Conservation (phyloP, 2,329 filamentous ascomycete species). For the Hypoxylon sp. region DNA sequence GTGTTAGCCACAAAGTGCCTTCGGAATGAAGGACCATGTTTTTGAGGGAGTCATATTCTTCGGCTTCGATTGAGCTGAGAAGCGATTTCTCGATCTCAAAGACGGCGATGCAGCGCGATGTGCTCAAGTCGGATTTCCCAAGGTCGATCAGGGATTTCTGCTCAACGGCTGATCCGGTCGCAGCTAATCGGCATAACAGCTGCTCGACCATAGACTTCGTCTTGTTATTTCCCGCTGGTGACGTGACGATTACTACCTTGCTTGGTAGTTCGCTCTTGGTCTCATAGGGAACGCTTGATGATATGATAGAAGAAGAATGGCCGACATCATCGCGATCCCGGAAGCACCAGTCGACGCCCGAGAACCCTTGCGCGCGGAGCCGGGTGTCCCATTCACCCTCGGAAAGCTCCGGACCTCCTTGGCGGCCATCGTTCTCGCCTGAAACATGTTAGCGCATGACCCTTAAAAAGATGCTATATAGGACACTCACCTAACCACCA, state of each 20-base stretch:
- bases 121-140: constrained; percentile 39
- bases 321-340: constrained; percentile 47
- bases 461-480: neutral
- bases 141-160: constrained; percentile 41
- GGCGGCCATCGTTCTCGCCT: constrained; percentile 47
- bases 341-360: constrained; percentile 46
- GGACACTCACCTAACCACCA: constrained; percentile 47
- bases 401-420: constrained; percentile 46
- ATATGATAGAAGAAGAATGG: constrained; percentile 47
- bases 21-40: constrained; percentile 45
- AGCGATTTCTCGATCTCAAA: constrained; percentile 48
- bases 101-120: constrained; percentile 45
- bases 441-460: neutral
- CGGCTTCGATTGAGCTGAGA: constrained; percentile 39
- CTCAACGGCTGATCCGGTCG: constrained; percentile 39
- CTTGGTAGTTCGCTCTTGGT: constrained; percentile 39
- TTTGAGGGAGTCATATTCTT: constrained; percentile 45
- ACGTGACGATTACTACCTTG: constrained; percentile 45
- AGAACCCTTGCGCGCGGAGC: constrained; percentile 46
- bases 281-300: constrained; percentile 43
- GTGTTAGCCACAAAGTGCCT: constrained; percentile 46
- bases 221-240: constrained; percentile 33
- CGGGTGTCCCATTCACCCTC: constrained; percentile 47
- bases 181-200: constrained; percentile 41
- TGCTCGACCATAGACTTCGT: constrained; percentile 40